Percentiles rank a stretch among this genome's conserved stretches.
Evolutionary conservation across 129 eudicot species (phyloP).

Genomic region (Helianthus annuus): DNA sequence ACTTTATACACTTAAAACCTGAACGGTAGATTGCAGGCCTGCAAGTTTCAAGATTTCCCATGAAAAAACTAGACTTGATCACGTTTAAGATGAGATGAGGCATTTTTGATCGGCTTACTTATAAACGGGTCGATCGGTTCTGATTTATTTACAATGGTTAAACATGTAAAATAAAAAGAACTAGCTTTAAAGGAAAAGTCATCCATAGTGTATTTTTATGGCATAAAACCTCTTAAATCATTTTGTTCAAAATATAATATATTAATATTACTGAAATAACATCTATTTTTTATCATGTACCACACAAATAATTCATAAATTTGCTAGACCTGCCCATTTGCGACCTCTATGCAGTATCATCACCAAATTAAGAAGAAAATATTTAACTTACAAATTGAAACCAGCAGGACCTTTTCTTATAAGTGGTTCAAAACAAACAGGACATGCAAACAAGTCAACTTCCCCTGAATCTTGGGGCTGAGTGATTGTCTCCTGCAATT

Average conservation of each 20-base stretch:
- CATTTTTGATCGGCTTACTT: not conserved
- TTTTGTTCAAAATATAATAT: not conserved
- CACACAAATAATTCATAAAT: not conserved
- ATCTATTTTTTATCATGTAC: not conserved
- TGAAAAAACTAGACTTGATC: slow-evolving; percentile 13
- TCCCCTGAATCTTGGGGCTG: slow-evolving; percentile 36
- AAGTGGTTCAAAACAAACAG: slow-evolving; percentile 87
- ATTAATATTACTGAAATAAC: not conserved
- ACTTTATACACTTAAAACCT: slow-evolving; percentile 71
- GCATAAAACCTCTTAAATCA: not conserved
- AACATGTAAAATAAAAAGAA: not conserved
- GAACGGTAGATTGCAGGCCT: slow-evolving; percentile 92
- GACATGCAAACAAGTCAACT: slow-evolving; percentile 76
- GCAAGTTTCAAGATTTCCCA: slow-evolving; percentile 21
- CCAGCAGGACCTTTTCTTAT: slow-evolving; percentile 93
- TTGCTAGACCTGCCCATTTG: not conserved
- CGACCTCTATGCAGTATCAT: not conserved
- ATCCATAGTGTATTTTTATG: not conserved
- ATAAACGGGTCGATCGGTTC: not conserved
- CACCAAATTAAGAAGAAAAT: not conserved
- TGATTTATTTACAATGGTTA: not conserved
- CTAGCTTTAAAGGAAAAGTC: not conserved
- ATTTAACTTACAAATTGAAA: slow-evolving; percentile 80
- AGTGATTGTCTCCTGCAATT: slow-evolving; percentile 50
- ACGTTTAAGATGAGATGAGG: not conserved